Conservation (phyloP, 768 basidiomycete species). For the Mycena filopes region DNA sequence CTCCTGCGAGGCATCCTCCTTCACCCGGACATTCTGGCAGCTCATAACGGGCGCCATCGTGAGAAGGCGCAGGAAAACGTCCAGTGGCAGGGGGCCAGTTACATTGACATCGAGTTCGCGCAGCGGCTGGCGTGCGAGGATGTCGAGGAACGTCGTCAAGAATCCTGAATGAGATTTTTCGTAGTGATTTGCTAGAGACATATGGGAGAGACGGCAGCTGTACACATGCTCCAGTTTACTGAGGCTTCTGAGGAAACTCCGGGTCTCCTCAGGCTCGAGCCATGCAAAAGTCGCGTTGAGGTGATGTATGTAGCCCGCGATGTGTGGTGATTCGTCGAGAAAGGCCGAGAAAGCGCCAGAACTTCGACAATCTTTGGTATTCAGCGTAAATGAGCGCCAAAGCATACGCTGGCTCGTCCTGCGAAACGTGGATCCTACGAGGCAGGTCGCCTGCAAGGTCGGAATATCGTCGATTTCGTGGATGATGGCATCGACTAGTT, state of each 20-base stretch:
- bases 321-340: not conserved
- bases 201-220: not conserved
- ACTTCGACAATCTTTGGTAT: too few relatives aligned
- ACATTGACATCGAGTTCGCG: not conserved
- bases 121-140: not conserved
- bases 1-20: too few relatives aligned
- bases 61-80: not conserved
- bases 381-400: not conserved
- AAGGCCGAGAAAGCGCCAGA: not conserved
- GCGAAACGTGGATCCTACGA: not conserved
- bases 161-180: not conserved
- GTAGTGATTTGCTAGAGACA: not conserved
- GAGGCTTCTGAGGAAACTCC: too few relatives aligned
- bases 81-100: not conserved
- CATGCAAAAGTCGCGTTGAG: not conserved
- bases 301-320: not conserved
- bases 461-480: not conserved
- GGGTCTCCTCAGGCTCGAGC: too few relatives aligned
- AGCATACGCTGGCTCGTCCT: not conserved
- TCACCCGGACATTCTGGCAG: not conserved
- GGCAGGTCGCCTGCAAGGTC: not conserved
- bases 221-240: not conserved
- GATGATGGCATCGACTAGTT: not conserved
- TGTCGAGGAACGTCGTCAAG: not conserved
- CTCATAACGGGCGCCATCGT: not conserved